Evolutionary conservation across 768 basidiomycete species (phyloP).

Genomic region (Leucosporidium creatinivorum): DNA sequence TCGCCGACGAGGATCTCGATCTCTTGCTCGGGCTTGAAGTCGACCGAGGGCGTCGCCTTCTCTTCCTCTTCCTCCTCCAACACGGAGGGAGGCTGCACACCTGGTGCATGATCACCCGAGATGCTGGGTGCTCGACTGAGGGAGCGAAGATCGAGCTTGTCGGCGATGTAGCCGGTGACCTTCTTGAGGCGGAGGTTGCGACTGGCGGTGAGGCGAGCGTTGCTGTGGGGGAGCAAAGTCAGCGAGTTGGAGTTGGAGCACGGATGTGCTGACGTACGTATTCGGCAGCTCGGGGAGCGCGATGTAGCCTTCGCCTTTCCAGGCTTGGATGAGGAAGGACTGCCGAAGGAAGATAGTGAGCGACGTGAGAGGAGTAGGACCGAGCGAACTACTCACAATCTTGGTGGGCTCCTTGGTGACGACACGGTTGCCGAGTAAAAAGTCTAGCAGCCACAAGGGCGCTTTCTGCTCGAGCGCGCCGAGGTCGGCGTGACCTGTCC

Average conservation of each 20-base stretch:
- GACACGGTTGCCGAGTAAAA: conserved; percentile 59
- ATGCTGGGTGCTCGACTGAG: conserved; percentile 24
- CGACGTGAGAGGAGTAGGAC: too few relatives aligned
- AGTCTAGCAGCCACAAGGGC: conserved; percentile 86
- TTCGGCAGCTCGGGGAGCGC: conserved; percentile 70
- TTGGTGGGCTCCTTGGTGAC: conserved; percentile 54
- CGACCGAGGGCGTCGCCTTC: background rate
- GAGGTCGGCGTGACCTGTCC: conserved; percentile 52
- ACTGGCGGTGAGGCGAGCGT: conserved; percentile 81
- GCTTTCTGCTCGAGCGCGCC: conserved; percentile 62
- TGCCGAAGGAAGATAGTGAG: background rate
- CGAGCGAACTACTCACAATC: conserved; percentile 45
- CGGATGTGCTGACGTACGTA: conserved; percentile 51
- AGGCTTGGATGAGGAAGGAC: conserved; percentile 78
- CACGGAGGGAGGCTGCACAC: conserved; percentile 27
- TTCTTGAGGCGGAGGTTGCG: conserved; percentile 78
- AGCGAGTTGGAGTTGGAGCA: background rate
- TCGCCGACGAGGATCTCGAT: conserved; percentile 88
- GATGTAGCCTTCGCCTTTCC: conserved; percentile 56
- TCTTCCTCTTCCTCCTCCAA: conserved; percentile 63
- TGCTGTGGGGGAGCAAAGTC: conserved; percentile 42
- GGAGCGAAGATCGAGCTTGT: conserved; percentile 35
- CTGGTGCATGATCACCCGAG: conserved; percentile 8
- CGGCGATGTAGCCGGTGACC: conserved; percentile 66
- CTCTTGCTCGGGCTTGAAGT: conserved; percentile 33